Percentiles rank a stretch among this genome's conserved stretches.
Conservation (phyloP, 169 alveolate species). For the Plasmodium billcollinsi region DNA sequence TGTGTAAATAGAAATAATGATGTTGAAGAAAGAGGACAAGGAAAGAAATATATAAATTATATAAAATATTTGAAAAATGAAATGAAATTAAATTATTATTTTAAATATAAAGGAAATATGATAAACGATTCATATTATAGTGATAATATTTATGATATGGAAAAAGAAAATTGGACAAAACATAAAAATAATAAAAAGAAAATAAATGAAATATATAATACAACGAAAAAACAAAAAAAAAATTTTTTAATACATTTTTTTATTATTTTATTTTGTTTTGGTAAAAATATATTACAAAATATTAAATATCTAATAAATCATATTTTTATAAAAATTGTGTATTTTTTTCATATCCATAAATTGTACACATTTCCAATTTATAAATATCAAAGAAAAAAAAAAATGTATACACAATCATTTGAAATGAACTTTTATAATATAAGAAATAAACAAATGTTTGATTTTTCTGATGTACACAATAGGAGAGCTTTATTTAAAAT, state of each 20-base stretch:
- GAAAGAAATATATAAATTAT: no score
- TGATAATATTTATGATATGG: no score
- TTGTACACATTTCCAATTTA: slow-evolving; percentile 33
- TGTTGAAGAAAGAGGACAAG: no score
- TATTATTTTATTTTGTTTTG: slow-evolving; percentile 1
- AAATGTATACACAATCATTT: slow-evolving; percentile 25
- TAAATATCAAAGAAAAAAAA: slow-evolving; percentile 20
- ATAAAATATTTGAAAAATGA: no score
- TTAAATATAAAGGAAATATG: no score
- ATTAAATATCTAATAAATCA: background rate
- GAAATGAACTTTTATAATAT: slow-evolving; percentile 17
- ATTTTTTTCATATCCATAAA: slow-evolving; percentile 44
- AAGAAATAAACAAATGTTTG: background rate
- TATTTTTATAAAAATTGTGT: slow-evolving; percentile 22
- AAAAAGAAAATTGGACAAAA: slow-evolving; percentile 6
- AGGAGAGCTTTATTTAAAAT: background rate
- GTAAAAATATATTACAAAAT: slow-evolving; percentile 3
- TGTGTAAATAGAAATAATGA: no score
- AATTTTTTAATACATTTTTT: background rate
- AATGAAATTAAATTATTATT: no score
- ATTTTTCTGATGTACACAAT: background rate
- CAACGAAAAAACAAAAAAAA: background rate
- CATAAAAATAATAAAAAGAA: slow-evolving; percentile 19
- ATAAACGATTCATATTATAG: no score
- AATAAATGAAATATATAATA: no score